Base-by-base conservation (phyloP, 2,329 filamentous ascomycete species). In the Phyllosticta citribraziliensis region DNA sequence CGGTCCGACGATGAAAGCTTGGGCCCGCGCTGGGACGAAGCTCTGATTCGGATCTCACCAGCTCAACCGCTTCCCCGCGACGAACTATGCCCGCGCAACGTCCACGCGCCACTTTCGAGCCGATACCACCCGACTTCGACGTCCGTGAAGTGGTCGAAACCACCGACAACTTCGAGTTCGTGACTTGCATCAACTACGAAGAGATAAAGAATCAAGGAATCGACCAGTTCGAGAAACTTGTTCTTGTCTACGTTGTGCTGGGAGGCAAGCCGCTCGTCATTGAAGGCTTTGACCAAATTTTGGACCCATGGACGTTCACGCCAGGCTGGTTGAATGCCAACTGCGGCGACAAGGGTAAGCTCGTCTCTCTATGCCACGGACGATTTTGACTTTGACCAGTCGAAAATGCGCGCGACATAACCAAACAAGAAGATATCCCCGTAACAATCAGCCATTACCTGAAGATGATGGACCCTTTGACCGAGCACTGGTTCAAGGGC, bases 371-470 rank as follows among this genome's bases (percentile, higher is more conserved):
- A 75, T 52, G 35, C 24, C 53, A 20, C 50, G 52, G 6, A 10
- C 27, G 6, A 27, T 58, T 51, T 50, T 59, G 52, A 67, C 70
- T 40, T 19, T 61, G 19, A 63, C 22, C 65, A 93, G 89, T 89
- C 69, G 91, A 97, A 73, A 86, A 85, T 72, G 89, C 95, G 60
- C 85, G 91, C 66, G 91, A 97, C 70, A 84, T 97, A 56, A 83
- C 82, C 10, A 81, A 82, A 12, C 87, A 88, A 64, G 78, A 80
- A 58, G 86, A 93, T 68, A 84, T 96, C 10, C 88, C 88, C 1
- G 88, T 97, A 78, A 93, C 91, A 0, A 89, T 89, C 64, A 88
- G 87, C 1, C 93, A 97, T 72, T 99, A 99, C 74, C 77, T 99
- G 35, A 88, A 89, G 65, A 92, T 91, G 57, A 88, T 97, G 88